Evolutionary conservation across 2,329 filamentous ascomycete genomes (phyloP), one percentile per base, ranked within the genome.

Genomic region (Teratosphaeria nubilosa): DNA sequence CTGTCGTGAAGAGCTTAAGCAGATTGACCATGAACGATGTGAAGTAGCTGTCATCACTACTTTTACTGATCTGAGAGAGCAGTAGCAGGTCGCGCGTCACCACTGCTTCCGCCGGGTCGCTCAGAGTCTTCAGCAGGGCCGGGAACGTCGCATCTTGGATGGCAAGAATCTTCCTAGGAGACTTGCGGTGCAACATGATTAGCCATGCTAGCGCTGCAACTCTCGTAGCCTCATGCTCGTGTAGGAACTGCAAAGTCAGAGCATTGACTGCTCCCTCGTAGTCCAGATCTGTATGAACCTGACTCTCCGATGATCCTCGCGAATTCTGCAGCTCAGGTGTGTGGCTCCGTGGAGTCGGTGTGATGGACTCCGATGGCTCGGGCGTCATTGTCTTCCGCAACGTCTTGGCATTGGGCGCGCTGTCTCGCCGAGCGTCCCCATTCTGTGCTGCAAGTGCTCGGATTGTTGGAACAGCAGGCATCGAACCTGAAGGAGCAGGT

Each of bases 71-170:
- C 65, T 99, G 94, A 0, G 92, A 97, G 2, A 99, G 80, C 16
- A 99, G 80, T 63, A 97, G 89, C 31, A 99, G 76, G 71, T 99
- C 94, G 66, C 94, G 89, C 4, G 90, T 97, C 1, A 99, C 95
- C 6, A 99, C 94, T 20, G 91, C 89, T 71, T 99, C 94, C 7
- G 92, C 89, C 7, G 92, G 90, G 72, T 99, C 94, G 0, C 92
- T 97, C 0, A 99, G 80, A 0, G 94, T 99, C 75, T 99, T 99
- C 32, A 99, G 84, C 31, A 99, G 78, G 22, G 92, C 94, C 13
- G 94, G 94, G 69, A 99, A 99, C 0, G 92, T 97, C 54, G 92
- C 94, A 68, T 97, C 94, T 64, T 97, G 96, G 70, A 96, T 96
- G 9, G 92, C 91, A 45, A 97, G 81, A 14, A 79, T 78, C 72